phyloP scores from a whole-genome alignment of 2,329 filamentous ascomycete species.

The Colletotrichum sp. region DNA sequence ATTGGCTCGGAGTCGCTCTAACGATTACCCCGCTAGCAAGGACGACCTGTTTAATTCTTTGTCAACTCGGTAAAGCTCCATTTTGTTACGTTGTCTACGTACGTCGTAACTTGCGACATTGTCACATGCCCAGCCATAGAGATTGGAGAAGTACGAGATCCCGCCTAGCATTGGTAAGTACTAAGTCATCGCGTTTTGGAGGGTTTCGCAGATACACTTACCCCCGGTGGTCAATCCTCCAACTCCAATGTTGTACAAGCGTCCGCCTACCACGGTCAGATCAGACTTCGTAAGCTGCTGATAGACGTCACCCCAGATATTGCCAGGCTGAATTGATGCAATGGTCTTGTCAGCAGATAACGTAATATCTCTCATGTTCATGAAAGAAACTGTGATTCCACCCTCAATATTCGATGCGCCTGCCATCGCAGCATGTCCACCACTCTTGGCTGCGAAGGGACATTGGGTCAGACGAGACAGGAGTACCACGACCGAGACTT shows the following conservation, averaged over 20 bases:
- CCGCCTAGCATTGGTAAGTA: conserved; percentile 21
- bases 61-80: no score
- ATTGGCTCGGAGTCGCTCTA: conserved; percentile 41
- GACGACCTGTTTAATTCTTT: conserved; percentile 35
- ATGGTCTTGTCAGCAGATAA: conserved; percentile 32
- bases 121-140: conserved; percentile 49
- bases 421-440: conserved; percentile 15
- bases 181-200: no score
- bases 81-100: not conserved
- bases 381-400: conserved; percentile 13
- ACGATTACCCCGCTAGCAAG: conserved; percentile 48
- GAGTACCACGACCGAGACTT: conserved; percentile 34
- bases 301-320: conserved; percentile 43
- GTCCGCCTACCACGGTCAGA: conserved; percentile 42
- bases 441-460: conserved; percentile 19
- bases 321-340: conserved; percentile 41
- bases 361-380: not conserved
- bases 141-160: conserved; percentile 28
- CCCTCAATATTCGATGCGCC: conserved; percentile 14
- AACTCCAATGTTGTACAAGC: conserved; percentile 43
- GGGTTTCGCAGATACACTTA: not conserved
- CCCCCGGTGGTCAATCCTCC: conserved; percentile 42
- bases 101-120: conserved; percentile 33
- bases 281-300: conserved; percentile 32
- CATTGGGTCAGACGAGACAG: conserved; percentile 22